These are phyloP conservation scores for Cercospora sp. DNA, from an alignment of 2,329 filamentous ascomycete species.

Conservation along the genomic window DNA sequence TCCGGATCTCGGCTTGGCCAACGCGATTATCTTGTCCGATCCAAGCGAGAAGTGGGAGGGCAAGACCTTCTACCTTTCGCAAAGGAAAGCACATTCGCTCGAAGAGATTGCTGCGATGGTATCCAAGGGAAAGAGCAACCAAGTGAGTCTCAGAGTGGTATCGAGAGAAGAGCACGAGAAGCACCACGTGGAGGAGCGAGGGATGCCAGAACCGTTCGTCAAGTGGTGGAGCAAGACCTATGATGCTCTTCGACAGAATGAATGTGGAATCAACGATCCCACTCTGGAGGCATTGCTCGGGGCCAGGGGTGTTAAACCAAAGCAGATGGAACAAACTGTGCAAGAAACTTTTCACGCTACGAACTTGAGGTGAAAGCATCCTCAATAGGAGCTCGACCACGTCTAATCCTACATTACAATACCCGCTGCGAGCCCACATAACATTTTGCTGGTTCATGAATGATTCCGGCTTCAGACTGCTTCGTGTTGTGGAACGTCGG, in stretches of 20 bases:
- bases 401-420: too few relatives aligned
- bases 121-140: slow-evolving; percentile 23
- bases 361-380: too few relatives aligned
- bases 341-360: slow-evolving; percentile 26
- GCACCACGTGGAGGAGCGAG: slow-evolving; percentile 43
- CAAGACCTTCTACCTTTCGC: slow-evolving; percentile 45
- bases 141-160: slow-evolving; percentile 43
- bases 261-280: slow-evolving; percentile 46
- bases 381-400: too few relatives aligned
- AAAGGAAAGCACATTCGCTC: slow-evolving; percentile 31
- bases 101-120: slow-evolving; percentile 37
- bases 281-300: slow-evolving; percentile 45
- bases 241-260: slow-evolving; percentile 46
- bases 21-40: slow-evolving; percentile 43
- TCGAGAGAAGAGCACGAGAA: slow-evolving; percentile 44
- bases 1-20: slow-evolving; percentile 47
- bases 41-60: slow-evolving; percentile 38
- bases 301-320: slow-evolving; percentile 41
- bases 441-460: too few relatives aligned
- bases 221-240: slow-evolving; percentile 52
- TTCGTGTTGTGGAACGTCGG: too few relatives aligned
- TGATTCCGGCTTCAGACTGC: too few relatives aligned
- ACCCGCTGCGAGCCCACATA: too few relatives aligned
- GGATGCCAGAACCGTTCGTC: slow-evolving; percentile 42
- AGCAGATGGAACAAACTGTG: slow-evolving; percentile 44